These are phyloP conservation scores for Umbellularia californica DNA, from an alignment of 164 flowering plant genomes.

Conservation along the genomic window DNA sequence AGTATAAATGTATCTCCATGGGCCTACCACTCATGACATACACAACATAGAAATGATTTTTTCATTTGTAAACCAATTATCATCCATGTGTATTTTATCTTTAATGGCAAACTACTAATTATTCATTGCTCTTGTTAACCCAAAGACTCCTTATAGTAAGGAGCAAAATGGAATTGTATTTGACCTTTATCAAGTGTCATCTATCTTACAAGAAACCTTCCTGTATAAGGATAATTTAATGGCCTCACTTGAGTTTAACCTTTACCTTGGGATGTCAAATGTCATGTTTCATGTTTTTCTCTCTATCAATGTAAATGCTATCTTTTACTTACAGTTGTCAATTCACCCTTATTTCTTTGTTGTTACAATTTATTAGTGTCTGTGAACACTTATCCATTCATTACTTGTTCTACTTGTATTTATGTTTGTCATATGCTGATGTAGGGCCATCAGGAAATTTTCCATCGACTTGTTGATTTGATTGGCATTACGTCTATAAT, in stretches of 20 bases:
- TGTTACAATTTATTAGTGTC: neutral
- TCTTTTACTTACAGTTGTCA: neutral
- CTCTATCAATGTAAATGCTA: neutral
- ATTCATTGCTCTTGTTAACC: no score
- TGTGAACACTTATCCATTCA: neutral
- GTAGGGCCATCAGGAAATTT: slow-evolving; percentile 75
- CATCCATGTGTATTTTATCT: no score
- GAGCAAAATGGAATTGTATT: no score
- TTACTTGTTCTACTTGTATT: neutral
- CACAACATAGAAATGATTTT: no score
- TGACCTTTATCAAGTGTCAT: no score
- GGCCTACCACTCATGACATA: no score
- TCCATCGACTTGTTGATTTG: slow-evolving; percentile 73
- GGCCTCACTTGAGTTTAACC: neutral
- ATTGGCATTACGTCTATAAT: slow-evolving; percentile 94
- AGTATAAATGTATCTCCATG: no score
- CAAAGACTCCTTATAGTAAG: no score
- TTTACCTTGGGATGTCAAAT: neutral
- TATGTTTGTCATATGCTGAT: slow-evolving; percentile 5
- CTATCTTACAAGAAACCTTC: no score
- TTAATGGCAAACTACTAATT: no score
- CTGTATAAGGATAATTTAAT: neutral
- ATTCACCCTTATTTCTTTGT: neutral
- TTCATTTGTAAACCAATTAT: no score
- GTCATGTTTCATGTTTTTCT: neutral